Percentiles rank a stretch among this genome's conserved stretches.
These are phyloP conservation scores for Suhomyces terraborum DNA, from an alignment of 1,139 yeast genomes.

Conservation along the genomic window DNA sequence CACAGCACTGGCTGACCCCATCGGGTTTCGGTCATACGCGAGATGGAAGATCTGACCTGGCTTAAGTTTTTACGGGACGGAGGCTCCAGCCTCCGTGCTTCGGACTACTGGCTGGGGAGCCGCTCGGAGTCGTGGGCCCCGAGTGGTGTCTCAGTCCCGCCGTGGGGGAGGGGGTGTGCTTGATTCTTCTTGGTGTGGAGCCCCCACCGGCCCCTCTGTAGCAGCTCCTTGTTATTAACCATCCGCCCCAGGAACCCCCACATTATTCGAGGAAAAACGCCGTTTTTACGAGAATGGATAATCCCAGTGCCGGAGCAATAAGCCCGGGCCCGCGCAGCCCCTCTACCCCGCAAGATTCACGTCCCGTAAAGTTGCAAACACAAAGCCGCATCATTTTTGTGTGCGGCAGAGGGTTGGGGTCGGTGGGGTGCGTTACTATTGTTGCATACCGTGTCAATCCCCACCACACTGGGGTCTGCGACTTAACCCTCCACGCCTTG, in stretches of 20 bases:
- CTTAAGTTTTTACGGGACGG: no score
- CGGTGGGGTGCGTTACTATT: conserved; percentile 7
- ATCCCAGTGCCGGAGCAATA: conserved; percentile 2
- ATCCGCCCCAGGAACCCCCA: background rate
- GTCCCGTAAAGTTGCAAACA: conserved; percentile 5
- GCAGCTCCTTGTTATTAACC: background rate
- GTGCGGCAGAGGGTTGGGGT: conserved; percentile 5
- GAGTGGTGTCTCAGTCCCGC: no score
- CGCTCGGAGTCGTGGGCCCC: no score
- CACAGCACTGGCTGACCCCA: no score
- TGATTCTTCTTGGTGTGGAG: no score
- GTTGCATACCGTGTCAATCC: conserved; percentile 1
- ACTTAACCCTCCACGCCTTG: no score
- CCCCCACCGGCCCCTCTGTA: no score
- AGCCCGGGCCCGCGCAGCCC: conserved; percentile 3
- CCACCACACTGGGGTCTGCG: background rate
- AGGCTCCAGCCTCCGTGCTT: no score
- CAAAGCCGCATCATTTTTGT: conserved; percentile 3
- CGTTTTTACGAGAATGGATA: conserved; percentile 9
- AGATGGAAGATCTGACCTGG: no score
- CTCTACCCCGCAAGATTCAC: conserved; percentile 11
- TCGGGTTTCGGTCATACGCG: no score
- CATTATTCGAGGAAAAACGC: background rate
- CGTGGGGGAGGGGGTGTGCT: no score
- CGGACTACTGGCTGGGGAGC: no score